These are phyloP conservation scores for Pleomassaria siparia DNA, from an alignment of 2,329 filamentous ascomycete species.

Conservation along the genomic window DNA sequence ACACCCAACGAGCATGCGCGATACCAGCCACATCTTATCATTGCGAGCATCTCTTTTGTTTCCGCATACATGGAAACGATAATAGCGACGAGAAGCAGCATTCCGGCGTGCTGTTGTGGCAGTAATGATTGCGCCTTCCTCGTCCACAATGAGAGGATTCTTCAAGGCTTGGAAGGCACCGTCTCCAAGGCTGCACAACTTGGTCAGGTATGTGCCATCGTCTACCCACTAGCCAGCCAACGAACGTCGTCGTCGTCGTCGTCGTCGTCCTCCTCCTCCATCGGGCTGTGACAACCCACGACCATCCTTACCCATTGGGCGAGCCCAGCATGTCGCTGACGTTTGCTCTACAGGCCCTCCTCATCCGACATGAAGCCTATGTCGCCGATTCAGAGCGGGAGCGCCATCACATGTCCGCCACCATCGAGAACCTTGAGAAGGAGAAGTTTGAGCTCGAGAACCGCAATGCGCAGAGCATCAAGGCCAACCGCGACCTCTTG, in stretches of 20 bases:
- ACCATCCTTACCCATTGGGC: constrained; percentile 1
- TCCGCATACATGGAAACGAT: constrained; percentile 9
- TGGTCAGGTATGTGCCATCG: constrained; percentile 75
- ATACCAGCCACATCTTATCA: constrained; percentile 5
- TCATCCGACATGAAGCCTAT: constrained; percentile 90
- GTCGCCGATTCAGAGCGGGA: constrained; percentile 90
- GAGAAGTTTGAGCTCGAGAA: constrained; percentile 70
- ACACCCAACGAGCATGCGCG: constrained; percentile 23
- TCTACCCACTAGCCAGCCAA: constrained; percentile 3
- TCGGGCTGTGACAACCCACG: neutral
- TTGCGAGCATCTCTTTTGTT: neutral
- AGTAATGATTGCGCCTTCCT: constrained; percentile 76
- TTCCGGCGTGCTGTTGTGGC: constrained; percentile 77
- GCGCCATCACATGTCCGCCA: constrained; percentile 68
- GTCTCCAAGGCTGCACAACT: constrained; percentile 82
- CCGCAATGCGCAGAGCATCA: constrained; percentile 74
- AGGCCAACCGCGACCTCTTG: constrained; percentile 79
- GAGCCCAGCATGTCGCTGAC: constrained; percentile 62
- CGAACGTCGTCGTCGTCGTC: too few relatives aligned
- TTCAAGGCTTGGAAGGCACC: constrained; percentile 83
- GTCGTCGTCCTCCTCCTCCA: neutral
- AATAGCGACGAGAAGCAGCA: constrained; percentile 24
- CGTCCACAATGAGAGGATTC: constrained; percentile 73
- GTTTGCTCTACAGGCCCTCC: constrained; percentile 74
- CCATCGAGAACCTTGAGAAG: constrained; percentile 73